A percentile compares a stretch with the other conserved stretches of the same genome.
Conservation (phyloP, 2,329 filamentous ascomycete species). For the Waltergamsia citrina region DNA sequence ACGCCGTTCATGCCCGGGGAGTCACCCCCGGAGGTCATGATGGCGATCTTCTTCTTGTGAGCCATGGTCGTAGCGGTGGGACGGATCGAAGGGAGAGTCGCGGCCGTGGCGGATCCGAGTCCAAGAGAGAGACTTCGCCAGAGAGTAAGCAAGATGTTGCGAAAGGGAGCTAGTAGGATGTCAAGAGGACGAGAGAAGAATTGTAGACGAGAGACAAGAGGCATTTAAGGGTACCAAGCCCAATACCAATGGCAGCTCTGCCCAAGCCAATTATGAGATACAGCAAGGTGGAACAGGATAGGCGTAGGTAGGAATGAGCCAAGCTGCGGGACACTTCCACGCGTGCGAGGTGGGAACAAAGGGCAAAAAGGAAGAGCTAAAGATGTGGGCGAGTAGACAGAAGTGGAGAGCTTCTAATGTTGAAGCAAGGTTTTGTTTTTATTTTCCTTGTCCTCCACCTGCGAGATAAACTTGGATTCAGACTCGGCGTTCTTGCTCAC, state of each 20-base stretch:
- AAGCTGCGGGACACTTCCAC: too few species aligned
- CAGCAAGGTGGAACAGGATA: neutral
- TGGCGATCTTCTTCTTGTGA: constrained; percentile 61
- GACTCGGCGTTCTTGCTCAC: too few species aligned
- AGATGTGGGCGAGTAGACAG: too few species aligned
- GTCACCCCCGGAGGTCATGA: constrained; percentile 93
- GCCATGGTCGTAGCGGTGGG: constrained; percentile 11
- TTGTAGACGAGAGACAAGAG: constrained; percentile 13
- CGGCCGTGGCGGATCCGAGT: constrained; percentile 3
- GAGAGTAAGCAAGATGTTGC: constrained; percentile 15
- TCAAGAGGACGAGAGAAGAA: constrained; percentile 19
- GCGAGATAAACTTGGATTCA: too few species aligned
- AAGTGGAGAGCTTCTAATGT: too few species aligned
- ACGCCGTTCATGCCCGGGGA: constrained; percentile 92
- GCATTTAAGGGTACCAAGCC: constrained; percentile 14
- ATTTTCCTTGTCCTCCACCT: too few species aligned
- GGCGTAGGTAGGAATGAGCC: too few species aligned
- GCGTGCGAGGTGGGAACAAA: too few species aligned
- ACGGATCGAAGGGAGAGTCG: constrained; percentile 1
- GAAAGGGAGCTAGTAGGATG: constrained; percentile 15
- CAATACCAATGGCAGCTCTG: too few species aligned
- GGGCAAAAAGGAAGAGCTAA: too few species aligned
- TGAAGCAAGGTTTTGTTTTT: too few species aligned
- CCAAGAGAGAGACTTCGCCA: constrained; percentile 12
- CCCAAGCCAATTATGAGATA: too few species aligned